These are phyloP conservation scores for Monosporascus sp. DNA, from an alignment of 2,329 filamentous ascomycete species.

Conservation along the genomic window DNA sequence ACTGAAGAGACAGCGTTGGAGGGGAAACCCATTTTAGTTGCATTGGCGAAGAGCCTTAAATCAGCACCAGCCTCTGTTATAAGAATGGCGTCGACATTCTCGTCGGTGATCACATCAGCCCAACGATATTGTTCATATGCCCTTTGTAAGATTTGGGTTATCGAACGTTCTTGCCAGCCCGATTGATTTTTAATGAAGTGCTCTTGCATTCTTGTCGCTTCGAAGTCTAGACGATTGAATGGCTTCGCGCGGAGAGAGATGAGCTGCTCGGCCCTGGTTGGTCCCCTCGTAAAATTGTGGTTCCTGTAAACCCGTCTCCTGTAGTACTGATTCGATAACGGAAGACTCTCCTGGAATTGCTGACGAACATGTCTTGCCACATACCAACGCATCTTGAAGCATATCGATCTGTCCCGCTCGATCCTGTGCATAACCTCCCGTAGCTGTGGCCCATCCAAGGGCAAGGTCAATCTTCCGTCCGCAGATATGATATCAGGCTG, in stretches of 20 bases:
- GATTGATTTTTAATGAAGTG: background rate
- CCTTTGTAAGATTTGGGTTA: background rate
- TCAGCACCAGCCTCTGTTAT: background rate
- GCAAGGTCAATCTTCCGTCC: background rate
- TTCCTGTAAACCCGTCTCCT: background rate
- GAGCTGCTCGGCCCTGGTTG: background rate
- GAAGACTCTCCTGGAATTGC: background rate
- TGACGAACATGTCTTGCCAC: background rate
- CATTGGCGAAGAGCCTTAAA: background rate
- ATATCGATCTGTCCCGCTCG: background rate
- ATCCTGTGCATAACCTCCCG: background rate
- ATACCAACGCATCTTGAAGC: background rate
- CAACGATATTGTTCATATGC: background rate
- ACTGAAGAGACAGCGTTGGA: background rate
- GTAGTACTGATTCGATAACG: background rate
- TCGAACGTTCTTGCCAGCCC: background rate
- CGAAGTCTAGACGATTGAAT: constrained; percentile 5
- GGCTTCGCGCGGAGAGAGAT: background rate
- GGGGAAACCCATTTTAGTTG: background rate
- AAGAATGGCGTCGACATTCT: background rate
- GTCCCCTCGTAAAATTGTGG: background rate
- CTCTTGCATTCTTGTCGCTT: background rate
- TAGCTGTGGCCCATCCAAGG: background rate
- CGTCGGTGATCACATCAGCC: background rate
- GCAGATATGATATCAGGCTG: background rate